Evolutionary conservation across 2,329 filamentous ascomycete genomes (phyloP), one percentile per base, ranked within the genome.

Genomic region (Bipolaris zeicola): DNA sequence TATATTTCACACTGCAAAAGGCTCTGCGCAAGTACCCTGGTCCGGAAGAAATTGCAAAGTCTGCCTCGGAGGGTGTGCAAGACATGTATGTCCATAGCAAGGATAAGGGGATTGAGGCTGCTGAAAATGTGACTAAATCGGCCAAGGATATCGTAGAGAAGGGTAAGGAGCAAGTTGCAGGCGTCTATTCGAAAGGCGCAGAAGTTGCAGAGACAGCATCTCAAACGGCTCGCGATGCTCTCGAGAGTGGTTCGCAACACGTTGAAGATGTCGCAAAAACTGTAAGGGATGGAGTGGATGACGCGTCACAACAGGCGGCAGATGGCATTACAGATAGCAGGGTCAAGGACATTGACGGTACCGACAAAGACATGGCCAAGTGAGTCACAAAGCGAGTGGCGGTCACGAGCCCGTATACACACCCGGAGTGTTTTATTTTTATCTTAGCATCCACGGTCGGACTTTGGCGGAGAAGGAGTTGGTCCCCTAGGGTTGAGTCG

Each of bases 1-100:
- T 88, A 4, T 96, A 94, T 76, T 89, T 91, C 63, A 69, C 87
- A 6, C 70, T 89, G 1, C 76, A 89, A n/a, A 78, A 78, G 55
- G 60, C 75, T n/a, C 72, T 79, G 57, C 72, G 76, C 63, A 67
- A 72, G 50, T 81, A 73, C 43, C 74, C 76, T 2, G 67, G 77
- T 62, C 74, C 76, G 13, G 73, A 72, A 14, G 77, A 81, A 57
- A 50, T 81, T 34, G 68, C 70, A 34, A 62, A 69, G 48, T 65
- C 64, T 56, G 72, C 72, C 3, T 61, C 67, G 7, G 67, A 70
- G 6, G 55, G 67, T 45, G 73, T 67, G 6, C 68, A 72, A 42
- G 64, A 70, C 6, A 68, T 68, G 3, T 73, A 69, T 33, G 65
- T 70, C 20, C 65, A 72, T n/a, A 71, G 72, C 18, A 74, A 73